Evolutionary conservation across 164 flowering plant species (phyloP).

Genomic region (Liriodendron chinense): DNA sequence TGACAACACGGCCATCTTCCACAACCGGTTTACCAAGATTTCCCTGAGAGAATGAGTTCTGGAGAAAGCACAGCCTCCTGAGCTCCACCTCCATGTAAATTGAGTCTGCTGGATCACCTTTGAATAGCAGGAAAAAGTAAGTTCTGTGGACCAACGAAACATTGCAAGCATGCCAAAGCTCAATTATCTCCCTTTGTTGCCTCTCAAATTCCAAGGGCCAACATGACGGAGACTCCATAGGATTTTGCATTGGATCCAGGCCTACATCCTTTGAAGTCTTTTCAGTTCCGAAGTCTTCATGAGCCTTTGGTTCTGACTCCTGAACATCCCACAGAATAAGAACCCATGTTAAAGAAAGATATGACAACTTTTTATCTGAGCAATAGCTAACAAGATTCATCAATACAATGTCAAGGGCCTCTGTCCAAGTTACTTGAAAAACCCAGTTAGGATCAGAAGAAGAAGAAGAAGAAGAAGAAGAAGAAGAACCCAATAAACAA

Average conservation of each 20-base stretch:
- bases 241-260: conserved; percentile 50
- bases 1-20: conserved; percentile 28
- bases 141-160: conserved; percentile 82
- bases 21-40: conserved; percentile 9
- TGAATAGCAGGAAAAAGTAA: conserved; percentile 79
- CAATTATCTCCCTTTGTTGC: conserved; percentile 58
- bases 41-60: conserved; percentile 39
- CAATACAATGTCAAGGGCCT: background rate
- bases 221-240: conserved; percentile 18
- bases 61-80: conserved; percentile 65
- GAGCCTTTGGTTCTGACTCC: conserved; percentile 25
- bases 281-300: conserved; percentile 14
- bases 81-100: conserved; percentile 89
- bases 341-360: background rate
- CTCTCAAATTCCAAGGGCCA: conserved; percentile 57
- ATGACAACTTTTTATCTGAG: background rate
- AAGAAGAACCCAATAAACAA: no score
- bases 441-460: no score
- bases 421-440: no score
- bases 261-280: conserved; percentile 46
- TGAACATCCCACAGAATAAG: conserved; percentile 23
- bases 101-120: conserved; percentile 78
- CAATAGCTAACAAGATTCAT: background rate
- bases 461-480: no score
- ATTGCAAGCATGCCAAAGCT: conserved; percentile 78